A percentile compares a stretch with the other conserved stretches of the same genome.
These are phyloP conservation scores for Hemisphaericaspora xylofermentans DNA, from an alignment of 1,139 yeast species.

Conservation along the genomic window DNA sequence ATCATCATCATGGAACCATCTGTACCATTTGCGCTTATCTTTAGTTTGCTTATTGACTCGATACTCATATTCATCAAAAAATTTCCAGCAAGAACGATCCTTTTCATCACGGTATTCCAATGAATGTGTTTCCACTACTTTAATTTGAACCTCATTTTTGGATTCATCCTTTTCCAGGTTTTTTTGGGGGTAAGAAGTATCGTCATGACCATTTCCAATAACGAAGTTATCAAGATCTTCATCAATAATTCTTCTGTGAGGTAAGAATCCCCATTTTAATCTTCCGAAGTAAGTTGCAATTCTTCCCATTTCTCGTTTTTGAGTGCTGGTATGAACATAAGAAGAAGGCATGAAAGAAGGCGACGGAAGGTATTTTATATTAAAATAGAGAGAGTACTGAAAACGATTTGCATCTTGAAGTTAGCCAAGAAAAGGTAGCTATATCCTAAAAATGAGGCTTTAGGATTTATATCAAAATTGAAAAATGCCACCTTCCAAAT, in stretches of 20 bases:
- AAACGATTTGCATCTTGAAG: too few species aligned
- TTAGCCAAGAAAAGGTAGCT: too few species aligned
- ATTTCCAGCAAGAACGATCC: conserved; percentile 61
- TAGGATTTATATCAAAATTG: too few species aligned
- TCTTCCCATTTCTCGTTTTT: not conserved
- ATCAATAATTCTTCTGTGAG: conserved; percentile 46
- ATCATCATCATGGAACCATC: conserved; percentile 62
- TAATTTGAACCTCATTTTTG: conserved; percentile 8
- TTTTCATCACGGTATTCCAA: conserved; percentile 62
- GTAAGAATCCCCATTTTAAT: conserved; percentile 51
- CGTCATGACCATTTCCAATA: conserved; percentile 3
- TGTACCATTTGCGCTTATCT: conserved; percentile 51
- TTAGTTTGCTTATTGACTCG: conserved; percentile 39
- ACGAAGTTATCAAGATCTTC: conserved; percentile 19
- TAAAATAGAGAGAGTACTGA: too few species aligned
- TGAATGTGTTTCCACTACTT: conserved; percentile 11
- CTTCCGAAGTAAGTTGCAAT: conserved; percentile 5
- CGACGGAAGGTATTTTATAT: too few species aligned
- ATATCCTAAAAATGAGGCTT: too few species aligned
- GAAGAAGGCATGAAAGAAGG: too few species aligned
- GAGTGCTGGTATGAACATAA: too few species aligned
- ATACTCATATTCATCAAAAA: conserved; percentile 63
- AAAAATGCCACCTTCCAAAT: too few species aligned
- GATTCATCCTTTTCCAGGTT: conserved; percentile 3
- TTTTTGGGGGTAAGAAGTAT: conserved; percentile 3